phyloP scores from a whole-genome alignment of 1,139 yeast species.

The Pichia sp. region DNA sequence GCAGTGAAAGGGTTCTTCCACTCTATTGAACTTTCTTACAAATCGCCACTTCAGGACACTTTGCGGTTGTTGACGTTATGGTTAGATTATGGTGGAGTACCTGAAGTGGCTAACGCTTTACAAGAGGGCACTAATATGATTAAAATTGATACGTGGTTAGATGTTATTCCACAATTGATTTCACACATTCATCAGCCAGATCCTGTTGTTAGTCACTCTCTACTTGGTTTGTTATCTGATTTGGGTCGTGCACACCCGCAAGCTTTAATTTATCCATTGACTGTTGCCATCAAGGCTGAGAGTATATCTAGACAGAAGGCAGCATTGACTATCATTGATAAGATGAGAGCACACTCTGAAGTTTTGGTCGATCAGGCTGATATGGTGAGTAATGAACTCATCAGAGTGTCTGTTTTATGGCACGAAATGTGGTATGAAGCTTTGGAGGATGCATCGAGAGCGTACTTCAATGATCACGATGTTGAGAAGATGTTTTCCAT shows the following conservation, averaged over 20 bases:
- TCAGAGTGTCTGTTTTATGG: slow-evolving; percentile 94
- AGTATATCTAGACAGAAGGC: slow-evolving; percentile 86
- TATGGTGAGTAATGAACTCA: slow-evolving; percentile 85
- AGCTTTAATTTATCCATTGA: slow-evolving; percentile 89
- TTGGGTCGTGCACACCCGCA: slow-evolving; percentile 96
- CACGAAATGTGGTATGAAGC: slow-evolving; percentile 99
- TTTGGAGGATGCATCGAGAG: slow-evolving; percentile 89
- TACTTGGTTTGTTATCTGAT: slow-evolving; percentile 76
- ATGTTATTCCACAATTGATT: slow-evolving; percentile 90
- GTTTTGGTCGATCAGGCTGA: slow-evolving; percentile 86
- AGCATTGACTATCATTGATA: slow-evolving; percentile 84
- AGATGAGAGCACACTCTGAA: slow-evolving; percentile 86
- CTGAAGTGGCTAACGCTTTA: slow-evolving; percentile 89
- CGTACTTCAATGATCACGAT: slow-evolving; percentile 91
- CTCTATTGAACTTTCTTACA: slow-evolving; percentile 79
- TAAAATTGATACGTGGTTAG: slow-evolving; percentile 88
- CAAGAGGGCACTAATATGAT: slow-evolving; percentile 87
- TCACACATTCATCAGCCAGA: slow-evolving; percentile 96
- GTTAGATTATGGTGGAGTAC: slow-evolving; percentile 92
- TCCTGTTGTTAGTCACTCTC: slow-evolving; percentile 70
- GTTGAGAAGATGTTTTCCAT: slow-evolving; percentile 93
- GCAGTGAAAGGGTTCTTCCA: slow-evolving; percentile 95
- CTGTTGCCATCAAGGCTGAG: slow-evolving; percentile 94
- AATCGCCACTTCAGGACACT: slow-evolving; percentile 89
- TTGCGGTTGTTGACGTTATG: slow-evolving; percentile 83